Evolutionary conservation across 345 rosid species (phyloP), one percentile per base, ranked within the genome.

Genomic region (Linum trigynum): DNA sequence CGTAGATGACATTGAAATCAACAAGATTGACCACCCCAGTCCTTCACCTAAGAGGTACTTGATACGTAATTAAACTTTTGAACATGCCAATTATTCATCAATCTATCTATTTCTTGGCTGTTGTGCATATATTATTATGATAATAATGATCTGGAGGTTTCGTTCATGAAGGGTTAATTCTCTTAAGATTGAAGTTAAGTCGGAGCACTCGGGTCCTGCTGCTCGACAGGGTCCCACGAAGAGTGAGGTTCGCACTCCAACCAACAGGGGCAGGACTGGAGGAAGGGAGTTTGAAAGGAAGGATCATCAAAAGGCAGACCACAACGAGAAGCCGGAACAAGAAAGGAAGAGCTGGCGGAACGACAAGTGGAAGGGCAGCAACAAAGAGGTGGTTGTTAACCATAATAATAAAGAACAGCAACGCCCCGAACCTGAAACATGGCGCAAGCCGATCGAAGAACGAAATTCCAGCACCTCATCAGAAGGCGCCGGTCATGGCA

Each of bases 391-490:
- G 58, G 60, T 16, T 55, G 32, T 23, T 23, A 23, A 23, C 32
- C 32, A 23, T 23, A 23, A 23, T 23, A 23, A 23, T 23, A 23
- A 23, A 23, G 48, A 59, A 61, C 74, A 64, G 36, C 51, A n/a
- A 16, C 67, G 61, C 57, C 55, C 59, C 32, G 70, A 61, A 56
- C 68, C 63, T 7, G 71, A 76, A 37, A 65, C 73, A 14, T 72
- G 71, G 76, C 65, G 63, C 45, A 76, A 62, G 55, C 65, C 75
- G 0, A 7, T 40, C 62, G 70, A 70, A 70, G 64, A 58, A 48
- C 59, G 45, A 57, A 57, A 64, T 39, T 11, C 59, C 6, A 48
- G 14, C 14, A 9, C 76, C 70, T 7, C 60, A 53, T 7, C 53
- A 36, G 60, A 62, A 0, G 57, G 62, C 16, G 57, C 37, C 39